Evolutionary conservation across 495 filamentous ascomycete species (phyloP).

Genomic region (Aspergillus saccharolyticus): DNA sequence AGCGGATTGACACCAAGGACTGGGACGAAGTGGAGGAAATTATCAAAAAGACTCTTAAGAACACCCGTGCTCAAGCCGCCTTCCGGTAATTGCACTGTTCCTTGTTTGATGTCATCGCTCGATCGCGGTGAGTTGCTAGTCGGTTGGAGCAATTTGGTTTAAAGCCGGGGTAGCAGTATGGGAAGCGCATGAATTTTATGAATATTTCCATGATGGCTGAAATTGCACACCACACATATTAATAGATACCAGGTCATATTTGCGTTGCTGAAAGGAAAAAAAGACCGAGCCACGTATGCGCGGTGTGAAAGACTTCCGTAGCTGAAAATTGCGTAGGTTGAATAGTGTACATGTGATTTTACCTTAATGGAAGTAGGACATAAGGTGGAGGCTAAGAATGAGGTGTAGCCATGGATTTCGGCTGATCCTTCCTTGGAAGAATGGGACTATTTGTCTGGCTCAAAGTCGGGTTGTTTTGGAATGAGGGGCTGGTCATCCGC

Average conservation of each 20-base stretch:
- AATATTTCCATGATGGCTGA: slow-evolving; percentile 17
- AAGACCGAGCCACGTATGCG: background rate
- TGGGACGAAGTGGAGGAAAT: slow-evolving; percentile 83
- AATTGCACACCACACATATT: slow-evolving; percentile 18
- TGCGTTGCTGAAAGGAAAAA: background rate
- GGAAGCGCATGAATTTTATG: slow-evolving; percentile 30
- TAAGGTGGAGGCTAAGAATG: no score
- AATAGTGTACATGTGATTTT: no score
- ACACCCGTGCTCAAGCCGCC: slow-evolving; percentile 60
- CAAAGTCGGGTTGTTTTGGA: background rate
- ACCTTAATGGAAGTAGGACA: no score
- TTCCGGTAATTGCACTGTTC: slow-evolving; percentile 27
- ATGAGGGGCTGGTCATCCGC: slow-evolving; percentile 5
- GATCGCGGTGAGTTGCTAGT: background rate
- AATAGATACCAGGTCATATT: slow-evolving; percentile 30
- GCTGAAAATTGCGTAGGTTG: no score
- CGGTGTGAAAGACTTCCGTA: no score
- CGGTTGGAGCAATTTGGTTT: slow-evolving; percentile 3
- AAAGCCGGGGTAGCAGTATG: slow-evolving; percentile 12
- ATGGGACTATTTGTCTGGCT: no score
- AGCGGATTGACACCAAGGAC: slow-evolving; percentile 59
- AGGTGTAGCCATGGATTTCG: no score
- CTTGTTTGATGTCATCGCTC: background rate
- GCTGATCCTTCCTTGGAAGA: no score
- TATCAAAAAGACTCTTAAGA: slow-evolving; percentile 81